These are phyloP conservation scores for Suhomyces chickasaworum DNA, from an alignment of 1,139 yeast genomes.

Conservation along the genomic window DNA sequence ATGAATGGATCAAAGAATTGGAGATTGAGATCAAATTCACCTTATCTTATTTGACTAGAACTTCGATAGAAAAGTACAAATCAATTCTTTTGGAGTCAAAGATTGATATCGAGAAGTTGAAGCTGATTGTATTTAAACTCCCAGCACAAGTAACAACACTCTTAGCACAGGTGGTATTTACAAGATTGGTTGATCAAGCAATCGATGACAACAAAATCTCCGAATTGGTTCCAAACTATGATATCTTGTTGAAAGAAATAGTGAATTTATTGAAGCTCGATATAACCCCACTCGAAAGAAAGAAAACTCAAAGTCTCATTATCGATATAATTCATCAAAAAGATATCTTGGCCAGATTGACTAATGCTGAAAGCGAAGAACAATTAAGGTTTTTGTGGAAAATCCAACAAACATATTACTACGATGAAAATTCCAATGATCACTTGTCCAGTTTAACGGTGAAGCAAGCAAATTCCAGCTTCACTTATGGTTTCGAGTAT, in stretches of 20 bases:
- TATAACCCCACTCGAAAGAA: constrained; percentile 36
- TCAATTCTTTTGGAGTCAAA: constrained; percentile 14
- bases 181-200: constrained; percentile 41
- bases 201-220: constrained; percentile 13
- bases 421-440: constrained; percentile 27
- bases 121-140: constrained; percentile 20
- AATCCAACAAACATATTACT: constrained; percentile 55
- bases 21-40: constrained; percentile 58
- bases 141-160: constrained; percentile 66
- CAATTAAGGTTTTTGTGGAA: constrained; percentile 45
- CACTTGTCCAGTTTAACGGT: constrained; percentile 43
- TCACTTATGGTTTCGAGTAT: constrained; percentile 79
- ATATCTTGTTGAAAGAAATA: constrained; percentile 18
- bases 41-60: constrained; percentile 35
- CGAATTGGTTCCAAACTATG: constrained; percentile 5
- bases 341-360: constrained; percentile 38
- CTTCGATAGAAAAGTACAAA: constrained; percentile 13
- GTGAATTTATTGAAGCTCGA: constrained; percentile 22
- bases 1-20: constrained; percentile 65
- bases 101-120: constrained; percentile 3
- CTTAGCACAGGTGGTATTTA: constrained; percentile 62
- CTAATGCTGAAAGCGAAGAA: constrained; percentile 17
- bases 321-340: constrained; percentile 69
- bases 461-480: constrained; percentile 53
- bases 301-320: constrained; percentile 58